Conservation (phyloP, 192 early-diverging fungal species). For the Cetraspora pellucida region DNA sequence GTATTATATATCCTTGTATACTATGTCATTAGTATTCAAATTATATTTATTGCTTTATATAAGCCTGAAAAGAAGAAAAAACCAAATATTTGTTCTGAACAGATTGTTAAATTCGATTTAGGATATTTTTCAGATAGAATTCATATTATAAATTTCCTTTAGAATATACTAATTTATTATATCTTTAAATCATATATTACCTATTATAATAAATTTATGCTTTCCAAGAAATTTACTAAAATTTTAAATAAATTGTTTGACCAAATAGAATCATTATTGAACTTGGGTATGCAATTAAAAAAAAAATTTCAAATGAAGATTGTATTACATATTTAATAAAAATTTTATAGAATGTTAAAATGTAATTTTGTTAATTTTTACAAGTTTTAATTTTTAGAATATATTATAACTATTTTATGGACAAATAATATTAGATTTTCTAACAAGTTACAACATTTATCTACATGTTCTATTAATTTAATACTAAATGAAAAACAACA, state of each 20-base stretch:
- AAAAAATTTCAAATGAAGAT: conserved; percentile 12
- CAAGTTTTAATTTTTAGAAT: neutral
- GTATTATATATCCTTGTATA: conserved; percentile 6
- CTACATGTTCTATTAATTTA: neutral
- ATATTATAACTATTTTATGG: conserved; percentile 23
- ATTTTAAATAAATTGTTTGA: neutral
- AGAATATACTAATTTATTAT: conserved; percentile 8
- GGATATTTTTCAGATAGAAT: conserved; percentile 26
- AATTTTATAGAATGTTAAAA: neutral
- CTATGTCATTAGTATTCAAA: conserved; percentile 1
- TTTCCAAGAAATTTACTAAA: neutral
- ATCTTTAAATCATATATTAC: conserved; percentile 31
- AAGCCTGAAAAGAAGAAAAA: conserved; percentile 22
- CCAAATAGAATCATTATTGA: conserved; percentile 26
- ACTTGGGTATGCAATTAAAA: conserved; percentile 14
- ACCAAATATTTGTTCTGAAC: conserved; percentile 8
- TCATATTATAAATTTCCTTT: conserved; percentile 16
- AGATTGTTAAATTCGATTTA: conserved; percentile 14
- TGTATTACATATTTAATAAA: neutral
- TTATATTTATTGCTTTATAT: conserved; percentile 17
- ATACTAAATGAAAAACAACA: neutral
- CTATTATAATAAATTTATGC: conserved; percentile 17
- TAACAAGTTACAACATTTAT: neutral
- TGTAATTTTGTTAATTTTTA: conserved; percentile 6
- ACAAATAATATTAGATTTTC: conserved; percentile 1